Evolutionary conservation across 2,329 filamentous ascomycete species (phyloP).

Genomic region (Pseudogymnoascus sp.): DNA sequence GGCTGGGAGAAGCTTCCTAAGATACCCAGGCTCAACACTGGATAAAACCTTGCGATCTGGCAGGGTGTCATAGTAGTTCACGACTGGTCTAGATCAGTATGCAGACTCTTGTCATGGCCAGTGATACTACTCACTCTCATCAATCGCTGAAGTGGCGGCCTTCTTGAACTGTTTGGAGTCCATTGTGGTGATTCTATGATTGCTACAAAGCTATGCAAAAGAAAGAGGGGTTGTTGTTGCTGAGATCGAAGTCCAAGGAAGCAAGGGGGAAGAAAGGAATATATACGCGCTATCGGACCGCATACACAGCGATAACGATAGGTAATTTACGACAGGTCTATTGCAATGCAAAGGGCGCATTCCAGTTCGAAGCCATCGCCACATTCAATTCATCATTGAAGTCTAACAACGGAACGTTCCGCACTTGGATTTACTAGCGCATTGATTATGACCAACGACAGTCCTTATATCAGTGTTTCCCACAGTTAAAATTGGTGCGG

Average conservation of each 20-base stretch:
- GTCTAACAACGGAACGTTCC: slow-evolving; percentile 5
- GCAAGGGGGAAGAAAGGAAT: neutral
- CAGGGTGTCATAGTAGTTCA: slow-evolving; percentile 74
- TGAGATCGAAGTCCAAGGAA: neutral
- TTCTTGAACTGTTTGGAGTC: slow-evolving; percentile 68
- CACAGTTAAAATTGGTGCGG: neutral
- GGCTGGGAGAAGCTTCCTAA: slow-evolving; percentile 66
- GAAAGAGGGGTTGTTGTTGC: neutral
- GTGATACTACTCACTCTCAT: slow-evolving; percentile 61
- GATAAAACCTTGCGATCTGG: slow-evolving; percentile 64
- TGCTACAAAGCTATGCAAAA: neutral
- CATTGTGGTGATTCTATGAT: slow-evolving; percentile 41
- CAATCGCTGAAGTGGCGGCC: slow-evolving; percentile 69
- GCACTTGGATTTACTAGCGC: neutral
- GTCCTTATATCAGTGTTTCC: neutral
- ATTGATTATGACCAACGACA: neutral
- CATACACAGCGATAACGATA: neutral
- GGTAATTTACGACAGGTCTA: neutral
- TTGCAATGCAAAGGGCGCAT: neutral
- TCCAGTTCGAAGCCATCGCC: neutral
- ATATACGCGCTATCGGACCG: neutral
- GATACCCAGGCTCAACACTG: slow-evolving; percentile 74
- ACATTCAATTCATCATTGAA: neutral
- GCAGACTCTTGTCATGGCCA: slow-evolving; percentile 9
- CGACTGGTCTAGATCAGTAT: slow-evolving; percentile 46